These are phyloP conservation scores for Dothideomycetidae sp. DNA, from an alignment of 2,329 filamentous ascomycete genomes.

Conservation along the genomic window DNA sequence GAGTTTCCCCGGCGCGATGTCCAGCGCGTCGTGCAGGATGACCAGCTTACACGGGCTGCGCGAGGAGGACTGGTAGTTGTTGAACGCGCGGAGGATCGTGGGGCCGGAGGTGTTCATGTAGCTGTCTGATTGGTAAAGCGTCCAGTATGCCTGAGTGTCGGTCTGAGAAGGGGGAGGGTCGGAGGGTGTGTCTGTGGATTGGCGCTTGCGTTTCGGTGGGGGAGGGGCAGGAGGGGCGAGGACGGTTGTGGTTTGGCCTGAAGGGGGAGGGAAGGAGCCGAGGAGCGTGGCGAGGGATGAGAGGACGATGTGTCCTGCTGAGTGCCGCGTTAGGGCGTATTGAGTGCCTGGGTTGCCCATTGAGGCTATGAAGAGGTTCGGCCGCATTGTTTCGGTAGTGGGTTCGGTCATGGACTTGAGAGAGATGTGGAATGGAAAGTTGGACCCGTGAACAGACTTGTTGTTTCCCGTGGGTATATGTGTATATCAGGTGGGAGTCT, in stretches of 20 bases:
- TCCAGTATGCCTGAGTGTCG: constrained; percentile 34
- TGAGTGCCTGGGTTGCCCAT: constrained; percentile 65
- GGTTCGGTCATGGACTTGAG: too few relatives aligned
- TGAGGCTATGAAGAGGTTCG: constrained; percentile 61
- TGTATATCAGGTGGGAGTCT: too few relatives aligned
- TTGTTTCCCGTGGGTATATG: too few relatives aligned
- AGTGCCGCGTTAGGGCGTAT: constrained; percentile 70
- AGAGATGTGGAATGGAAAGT: too few relatives aligned
- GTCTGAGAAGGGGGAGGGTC: constrained; percentile 14
- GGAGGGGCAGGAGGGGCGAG: constrained; percentile 8
- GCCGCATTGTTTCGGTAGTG: constrained; percentile 14
- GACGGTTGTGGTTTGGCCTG: constrained; percentile 33
- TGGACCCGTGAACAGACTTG: too few relatives aligned
- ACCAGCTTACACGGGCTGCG: constrained; percentile 41
- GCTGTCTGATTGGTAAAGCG: constrained; percentile 58
- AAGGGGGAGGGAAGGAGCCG: constrained; percentile 26
- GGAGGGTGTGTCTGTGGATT: constrained; percentile 21
- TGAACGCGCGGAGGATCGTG: constrained; percentile 53
- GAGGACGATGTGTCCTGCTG: constrained; percentile 69
- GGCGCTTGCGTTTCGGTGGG: constrained; percentile 19
- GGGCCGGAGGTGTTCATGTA: constrained; percentile 77
- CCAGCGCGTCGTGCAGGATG: constrained; percentile 74
- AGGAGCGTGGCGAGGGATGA: constrained; percentile 42
- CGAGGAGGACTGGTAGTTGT: constrained; percentile 28
- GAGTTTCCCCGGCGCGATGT: constrained; percentile 72